Conservation (phyloP, 495 filamentous ascomycete species). For the Physcia stellaris region DNA sequence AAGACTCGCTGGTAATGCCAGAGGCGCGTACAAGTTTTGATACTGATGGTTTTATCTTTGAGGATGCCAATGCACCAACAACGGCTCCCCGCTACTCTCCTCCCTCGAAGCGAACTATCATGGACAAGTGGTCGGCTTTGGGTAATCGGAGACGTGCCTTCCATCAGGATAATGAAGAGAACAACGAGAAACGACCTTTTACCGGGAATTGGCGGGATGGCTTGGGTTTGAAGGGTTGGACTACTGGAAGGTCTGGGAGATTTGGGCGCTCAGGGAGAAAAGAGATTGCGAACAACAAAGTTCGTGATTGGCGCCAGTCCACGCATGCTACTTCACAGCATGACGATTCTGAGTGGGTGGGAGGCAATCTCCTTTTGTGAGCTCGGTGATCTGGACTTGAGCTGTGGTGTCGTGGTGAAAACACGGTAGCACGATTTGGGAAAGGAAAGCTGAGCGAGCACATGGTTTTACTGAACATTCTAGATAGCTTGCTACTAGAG, state of each 20-base stretch:
- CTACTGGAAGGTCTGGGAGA: conserved; percentile 25
- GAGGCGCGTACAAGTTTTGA: conserved; percentile 44
- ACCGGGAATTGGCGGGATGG: conserved; percentile 29
- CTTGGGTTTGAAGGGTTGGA: conserved; percentile 38
- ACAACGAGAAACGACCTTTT: conserved; percentile 25
- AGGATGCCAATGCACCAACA: conserved; percentile 39
- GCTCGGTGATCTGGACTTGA: too few species aligned
- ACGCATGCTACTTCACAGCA: conserved; percentile 28
- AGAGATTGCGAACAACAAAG: conserved; percentile 24
- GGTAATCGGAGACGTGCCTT: conserved; percentile 65
- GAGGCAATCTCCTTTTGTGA: conserved; percentile 50
- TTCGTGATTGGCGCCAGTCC: conserved; percentile 54
- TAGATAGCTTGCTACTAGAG: too few species aligned
- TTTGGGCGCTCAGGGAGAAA: too few species aligned
- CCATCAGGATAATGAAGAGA: conserved; percentile 32
- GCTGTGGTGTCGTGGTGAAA: too few species aligned
- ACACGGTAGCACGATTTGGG: too few species aligned
- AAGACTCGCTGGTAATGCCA: conserved; percentile 26
- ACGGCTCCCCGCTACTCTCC: conserved; percentile 35
- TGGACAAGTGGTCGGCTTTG: conserved; percentile 80
- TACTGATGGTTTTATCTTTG: conserved; percentile 53
- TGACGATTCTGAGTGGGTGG: conserved; percentile 78
- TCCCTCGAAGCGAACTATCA: conserved; percentile 31
- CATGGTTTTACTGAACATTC: too few species aligned
- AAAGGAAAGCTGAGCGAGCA: too few species aligned